phyloP scores from a whole-genome alignment of 441 rosid genomes.

The Oxalis stricta region DNA sequence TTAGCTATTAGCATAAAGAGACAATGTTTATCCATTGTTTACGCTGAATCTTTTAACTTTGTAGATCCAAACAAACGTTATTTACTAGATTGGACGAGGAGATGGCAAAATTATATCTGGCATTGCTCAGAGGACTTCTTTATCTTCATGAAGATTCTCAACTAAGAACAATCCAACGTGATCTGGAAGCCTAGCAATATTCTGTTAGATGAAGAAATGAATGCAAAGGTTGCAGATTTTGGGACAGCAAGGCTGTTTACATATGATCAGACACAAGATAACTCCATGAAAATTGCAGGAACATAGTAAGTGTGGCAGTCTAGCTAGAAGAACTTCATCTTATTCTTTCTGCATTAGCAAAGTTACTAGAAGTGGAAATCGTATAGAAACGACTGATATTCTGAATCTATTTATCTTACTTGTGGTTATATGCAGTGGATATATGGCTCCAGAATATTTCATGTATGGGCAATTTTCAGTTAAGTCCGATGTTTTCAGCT shows the following conservation, averaged over 20 bases:
- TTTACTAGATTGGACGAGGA: constrained; percentile 10
- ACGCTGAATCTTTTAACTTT: too few relatives aligned
- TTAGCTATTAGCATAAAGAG: too few relatives aligned
- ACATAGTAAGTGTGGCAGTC: constrained; percentile 9
- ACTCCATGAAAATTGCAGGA: constrained; percentile 4
- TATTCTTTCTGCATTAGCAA: too few relatives aligned
- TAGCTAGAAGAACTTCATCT: too few relatives aligned
- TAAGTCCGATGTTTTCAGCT: constrained; percentile 3
- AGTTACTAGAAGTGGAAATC: too few relatives aligned
- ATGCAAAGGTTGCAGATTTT: constrained; percentile 10
- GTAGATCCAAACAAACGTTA: constrained; percentile 7
- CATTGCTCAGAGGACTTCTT: constrained; percentile 8
- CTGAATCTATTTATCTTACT: background rate
- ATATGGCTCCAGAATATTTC: constrained; percentile 6
- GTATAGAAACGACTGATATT: too few relatives aligned
- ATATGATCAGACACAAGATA: constrained; percentile 3
- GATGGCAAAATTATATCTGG: constrained; percentile 4
- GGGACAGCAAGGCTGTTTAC: constrained; percentile 7
- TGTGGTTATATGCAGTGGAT: background rate
- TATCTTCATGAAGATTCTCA: constrained; percentile 9
- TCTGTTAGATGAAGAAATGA: constrained; percentile 1
- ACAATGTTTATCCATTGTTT: too few relatives aligned
- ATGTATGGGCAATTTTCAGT: background rate
- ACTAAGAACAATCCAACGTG: constrained; percentile 3
- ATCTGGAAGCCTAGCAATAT: background rate